Evolutionary conservation across 371 early-diverging fungal genomes (phyloP).

Genomic region (Actinomucor elegans): DNA sequence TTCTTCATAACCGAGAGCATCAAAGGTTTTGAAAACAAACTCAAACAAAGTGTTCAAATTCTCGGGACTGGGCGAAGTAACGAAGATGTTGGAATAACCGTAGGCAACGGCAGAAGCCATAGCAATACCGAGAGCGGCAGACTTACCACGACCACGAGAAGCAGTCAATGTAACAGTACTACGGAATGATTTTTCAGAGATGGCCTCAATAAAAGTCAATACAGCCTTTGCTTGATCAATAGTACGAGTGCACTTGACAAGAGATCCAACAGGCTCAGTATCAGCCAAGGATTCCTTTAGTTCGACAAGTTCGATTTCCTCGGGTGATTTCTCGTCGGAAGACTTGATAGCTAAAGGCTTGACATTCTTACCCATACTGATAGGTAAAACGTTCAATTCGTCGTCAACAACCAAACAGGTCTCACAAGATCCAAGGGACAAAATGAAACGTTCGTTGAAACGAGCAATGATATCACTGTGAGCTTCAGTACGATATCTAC

Average conservation of each 20-base stretch:
- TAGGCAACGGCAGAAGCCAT: slow-evolving; percentile 97
- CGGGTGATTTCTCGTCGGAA: slow-evolving; percentile 59
- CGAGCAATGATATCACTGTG: slow-evolving; percentile 93
- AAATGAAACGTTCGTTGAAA: slow-evolving; percentile 97
- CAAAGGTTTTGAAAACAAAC: slow-evolving; percentile 96
- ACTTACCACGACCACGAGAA: slow-evolving; percentile 99
- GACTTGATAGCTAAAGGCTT: slow-evolving; percentile 74
- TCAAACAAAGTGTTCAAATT: slow-evolving; percentile 98
- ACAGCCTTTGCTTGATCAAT: slow-evolving; percentile 95
- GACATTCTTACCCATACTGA: slow-evolving; percentile 88
- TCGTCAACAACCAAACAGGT: slow-evolving; percentile 95
- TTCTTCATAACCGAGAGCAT: slow-evolving; percentile 96
- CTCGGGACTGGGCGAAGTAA: slow-evolving; percentile 97
- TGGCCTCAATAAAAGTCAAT: slow-evolving; percentile 93
- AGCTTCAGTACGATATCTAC: slow-evolving; percentile 91
- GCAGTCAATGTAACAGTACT: slow-evolving; percentile 96
- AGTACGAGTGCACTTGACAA: slow-evolving; percentile 81
- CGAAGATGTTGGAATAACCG: slow-evolving; percentile 98
- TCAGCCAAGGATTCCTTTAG: slow-evolving; percentile 85
- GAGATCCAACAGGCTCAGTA: slow-evolving; percentile 84
- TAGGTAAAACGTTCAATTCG: slow-evolving; percentile 94
- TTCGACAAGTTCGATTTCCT: slow-evolving; percentile 74
- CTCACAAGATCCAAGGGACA: slow-evolving; percentile 90
- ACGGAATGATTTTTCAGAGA: slow-evolving; percentile 90
- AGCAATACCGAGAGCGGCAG: slow-evolving; percentile 96